Base-by-base conservation (phyloP, 768 basidiomycete genomes). In the Cystofilobasidium macerans region DNA sequence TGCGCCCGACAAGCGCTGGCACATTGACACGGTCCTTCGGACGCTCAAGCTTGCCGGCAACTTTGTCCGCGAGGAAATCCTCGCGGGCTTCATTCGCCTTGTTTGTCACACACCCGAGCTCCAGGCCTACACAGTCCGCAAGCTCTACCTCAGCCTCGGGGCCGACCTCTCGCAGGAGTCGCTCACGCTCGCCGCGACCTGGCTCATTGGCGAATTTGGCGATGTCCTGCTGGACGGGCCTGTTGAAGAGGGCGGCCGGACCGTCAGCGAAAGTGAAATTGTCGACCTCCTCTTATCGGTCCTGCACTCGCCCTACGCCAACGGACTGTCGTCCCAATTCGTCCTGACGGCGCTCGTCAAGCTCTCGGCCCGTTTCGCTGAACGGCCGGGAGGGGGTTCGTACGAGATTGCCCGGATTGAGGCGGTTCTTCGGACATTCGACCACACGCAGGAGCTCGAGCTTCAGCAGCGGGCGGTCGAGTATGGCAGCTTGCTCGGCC, bases 1-100 rank as follows among this genome's bases (percentile, higher is more conserved):
- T 73, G 94, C 94, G 0, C 95, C 95, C 0, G 97, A 94, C 76
- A 93, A 93, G 77, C 82, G 95, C 69, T 99, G 94, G 94, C 95
- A 99, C 75, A 99, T 99, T 61, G 95, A 98, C 75, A 98, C 95
- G 0, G 89, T 97, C 5, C 77, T 99, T 57, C 83, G 95, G 33
- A 89, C 91, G 2, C 76, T 99, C 69, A 93, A 92, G 75, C 69
- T 97, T 93, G 94, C 95, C 24, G 95, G 95, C 43, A 98, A 99
- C 77, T 97, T 89, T 71, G 94, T 99, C 26, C 82, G 91, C 69
- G 95, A 98, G 76, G 95, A 99, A 75, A 89, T 97, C 51, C 77
- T 98, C 24, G 89, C 94, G 0, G 85, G 87, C 1, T 99, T 99
- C 77, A 89, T 99, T 70, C 86, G 95, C 30, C 83, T 99, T 33